Conservation (phyloP, 192 early-diverging fungal genomes). For the Borealophlyctis nickersoniae region DNA sequence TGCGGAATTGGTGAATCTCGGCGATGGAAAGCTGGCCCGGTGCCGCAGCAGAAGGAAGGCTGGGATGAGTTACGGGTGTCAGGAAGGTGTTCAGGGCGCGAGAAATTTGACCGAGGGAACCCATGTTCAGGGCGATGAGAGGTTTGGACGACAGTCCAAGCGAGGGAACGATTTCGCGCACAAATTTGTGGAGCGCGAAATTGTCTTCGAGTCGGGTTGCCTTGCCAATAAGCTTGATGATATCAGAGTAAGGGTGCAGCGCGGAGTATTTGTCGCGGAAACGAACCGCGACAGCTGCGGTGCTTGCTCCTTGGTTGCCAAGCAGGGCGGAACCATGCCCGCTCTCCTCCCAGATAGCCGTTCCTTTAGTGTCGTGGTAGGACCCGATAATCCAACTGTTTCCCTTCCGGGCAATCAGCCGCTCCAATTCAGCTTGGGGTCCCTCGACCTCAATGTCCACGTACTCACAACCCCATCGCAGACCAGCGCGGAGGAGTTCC, state of each 20-base stretch:
- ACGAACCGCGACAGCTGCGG: conserved; percentile 6
- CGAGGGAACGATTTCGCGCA: conserved; percentile 40
- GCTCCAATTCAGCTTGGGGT: conserved; percentile 27
- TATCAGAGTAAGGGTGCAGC: conserved; percentile 60
- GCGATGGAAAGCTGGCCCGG: conserved; percentile 86
- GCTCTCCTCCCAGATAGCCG: conserved; percentile 57
- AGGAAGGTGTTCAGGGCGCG: conserved; percentile 85
- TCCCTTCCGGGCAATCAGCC: conserved; percentile 55
- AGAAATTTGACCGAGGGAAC: conserved; percentile 80
- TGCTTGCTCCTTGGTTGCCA: background rate
- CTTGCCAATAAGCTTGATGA: conserved; percentile 88
- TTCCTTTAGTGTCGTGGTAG: conserved; percentile 79
- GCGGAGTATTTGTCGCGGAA: conserved; percentile 55
- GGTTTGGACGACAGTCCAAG: conserved; percentile 51
- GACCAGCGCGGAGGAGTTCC: conserved; percentile 61
- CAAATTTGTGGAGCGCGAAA: conserved; percentile 72
- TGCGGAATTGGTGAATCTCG: conserved; percentile 73
- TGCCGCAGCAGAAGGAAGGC: conserved; percentile 76
- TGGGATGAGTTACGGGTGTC: conserved; percentile 90
- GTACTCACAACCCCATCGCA: conserved; percentile 91
- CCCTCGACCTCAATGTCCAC: conserved; percentile 79
- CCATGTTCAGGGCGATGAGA: conserved; percentile 95
- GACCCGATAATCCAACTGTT: conserved; percentile 74
- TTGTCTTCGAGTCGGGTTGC: conserved; percentile 80
- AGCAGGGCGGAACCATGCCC: conserved; percentile 22